Percentiles rank a stretch among this genome's conserved stretches.
Conservation (phyloP, 1,284 basidiomycete species). For the Schizophyllum commune region DNA sequence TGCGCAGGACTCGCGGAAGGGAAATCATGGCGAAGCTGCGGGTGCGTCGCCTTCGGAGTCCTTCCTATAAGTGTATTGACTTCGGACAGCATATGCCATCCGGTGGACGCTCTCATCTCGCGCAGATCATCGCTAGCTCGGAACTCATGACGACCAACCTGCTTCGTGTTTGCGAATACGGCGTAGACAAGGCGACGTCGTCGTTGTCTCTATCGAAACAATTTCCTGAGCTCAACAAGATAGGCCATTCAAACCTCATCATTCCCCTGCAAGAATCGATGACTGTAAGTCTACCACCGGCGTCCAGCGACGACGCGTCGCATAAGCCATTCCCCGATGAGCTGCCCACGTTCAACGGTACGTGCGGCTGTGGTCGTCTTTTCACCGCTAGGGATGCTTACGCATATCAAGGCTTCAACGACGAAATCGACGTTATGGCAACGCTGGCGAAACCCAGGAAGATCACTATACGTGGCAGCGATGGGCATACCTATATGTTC, state of each 20-base stretch:
- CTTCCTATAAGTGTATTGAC: background rate
- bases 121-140: conserved; percentile 48
- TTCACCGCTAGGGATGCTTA: background rate
- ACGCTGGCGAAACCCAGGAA: conserved; percentile 93
- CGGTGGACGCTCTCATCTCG: conserved; percentile 31
- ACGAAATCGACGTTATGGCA: conserved; percentile 88
- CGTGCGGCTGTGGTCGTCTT: conserved; percentile 13
- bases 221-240: conserved; percentile 53
- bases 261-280: conserved; percentile 93
- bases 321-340: conserved; percentile 82
- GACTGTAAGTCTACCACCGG: conserved; percentile 80
- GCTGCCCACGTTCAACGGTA: conserved; percentile 75
- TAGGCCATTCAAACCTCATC: conserved; percentile 65
- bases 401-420: conserved; percentile 53
- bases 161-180: conserved; percentile 57
- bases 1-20: conserved; percentile 57
- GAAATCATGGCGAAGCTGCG: conserved; percentile 61
- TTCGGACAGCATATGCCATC: conserved; percentile 20
- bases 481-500: conserved; percentile 87
- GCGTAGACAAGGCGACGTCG: conserved; percentile 38
- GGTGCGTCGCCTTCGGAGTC: conserved; percentile 31
- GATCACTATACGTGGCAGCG: conserved; percentile 77
- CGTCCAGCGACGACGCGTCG: conserved; percentile 51
- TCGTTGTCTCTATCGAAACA: conserved; percentile 54
- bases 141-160: conserved; percentile 62